Evolutionary conservation across 306 rosid species (phyloP).

Genomic region (Fagus sylvatica): DNA sequence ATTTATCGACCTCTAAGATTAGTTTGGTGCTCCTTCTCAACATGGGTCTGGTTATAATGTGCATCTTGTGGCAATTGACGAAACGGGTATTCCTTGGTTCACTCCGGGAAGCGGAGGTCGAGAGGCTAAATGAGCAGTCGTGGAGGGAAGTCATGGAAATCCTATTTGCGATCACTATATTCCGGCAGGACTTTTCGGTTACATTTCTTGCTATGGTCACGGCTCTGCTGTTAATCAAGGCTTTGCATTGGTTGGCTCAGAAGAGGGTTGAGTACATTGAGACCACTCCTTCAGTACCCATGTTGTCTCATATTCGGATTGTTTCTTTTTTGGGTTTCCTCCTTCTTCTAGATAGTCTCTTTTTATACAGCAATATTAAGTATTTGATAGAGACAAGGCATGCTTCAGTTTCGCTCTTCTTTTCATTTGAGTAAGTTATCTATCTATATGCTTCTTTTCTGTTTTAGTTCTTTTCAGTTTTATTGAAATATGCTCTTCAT

Average conservation of each 20-base stretch:
- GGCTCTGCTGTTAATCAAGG: conserved; percentile 76
- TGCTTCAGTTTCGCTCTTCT: conserved; percentile 94
- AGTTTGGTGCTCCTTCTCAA: conserved; percentile 92
- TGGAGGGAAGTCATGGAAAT: conserved; percentile 99
- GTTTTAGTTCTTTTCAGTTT: neutral
- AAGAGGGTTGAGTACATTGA: conserved; percentile 98
- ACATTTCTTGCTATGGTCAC: conserved; percentile 93
- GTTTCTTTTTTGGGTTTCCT: conserved; percentile 95
- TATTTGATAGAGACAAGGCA: conserved; percentile 62
- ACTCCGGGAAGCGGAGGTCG: conserved; percentile 97
- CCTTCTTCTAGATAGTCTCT: conserved; percentile 69
- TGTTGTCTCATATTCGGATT: conserved; percentile 77
- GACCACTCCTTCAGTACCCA: conserved; percentile 88
- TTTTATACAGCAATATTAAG: conserved; percentile 65
- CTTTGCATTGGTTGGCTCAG: conserved; percentile 97
- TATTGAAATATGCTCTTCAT: neutral
- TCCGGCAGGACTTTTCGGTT: conserved; percentile 95
- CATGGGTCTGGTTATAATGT: conserved; percentile 91
- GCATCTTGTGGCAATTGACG: conserved; percentile 83
- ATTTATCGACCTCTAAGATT: conserved; percentile 95
- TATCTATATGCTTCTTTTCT: conserved; percentile 16
- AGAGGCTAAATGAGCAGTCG: conserved; percentile 96
- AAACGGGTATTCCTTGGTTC: conserved; percentile 82
- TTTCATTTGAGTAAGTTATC: conserved; percentile 87
- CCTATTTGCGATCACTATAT: conserved; percentile 91